phyloP scores from a whole-genome alignment of 1,284 basidiomycete species.

The Ustilago loliicola region DNA sequence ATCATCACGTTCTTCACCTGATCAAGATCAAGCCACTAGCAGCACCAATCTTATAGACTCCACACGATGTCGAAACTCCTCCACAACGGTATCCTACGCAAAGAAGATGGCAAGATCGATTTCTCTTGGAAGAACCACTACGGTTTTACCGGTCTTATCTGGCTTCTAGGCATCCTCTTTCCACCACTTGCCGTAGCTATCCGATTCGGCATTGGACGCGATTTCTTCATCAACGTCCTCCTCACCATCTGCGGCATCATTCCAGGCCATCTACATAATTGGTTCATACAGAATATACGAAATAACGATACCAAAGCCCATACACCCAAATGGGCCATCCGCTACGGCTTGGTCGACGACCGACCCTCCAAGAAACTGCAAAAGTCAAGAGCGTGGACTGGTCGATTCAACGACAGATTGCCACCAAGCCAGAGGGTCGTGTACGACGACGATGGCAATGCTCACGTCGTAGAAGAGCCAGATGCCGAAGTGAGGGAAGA shows the following conservation, averaged over 20 bases:
- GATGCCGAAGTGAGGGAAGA: constrained; percentile 1
- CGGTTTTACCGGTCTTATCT: constrained; percentile 57
- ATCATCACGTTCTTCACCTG: neutral
- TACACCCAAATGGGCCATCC: constrained; percentile 61
- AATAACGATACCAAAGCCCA: constrained; percentile 59
- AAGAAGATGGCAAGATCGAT: constrained; percentile 55
- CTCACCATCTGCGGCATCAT: constrained; percentile 82
- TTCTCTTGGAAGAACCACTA: constrained; percentile 57
- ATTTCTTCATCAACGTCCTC: constrained; percentile 92
- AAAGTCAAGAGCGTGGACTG: constrained; percentile 56
- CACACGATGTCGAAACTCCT: constrained; percentile 44
- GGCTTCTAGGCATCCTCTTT: constrained; percentile 63
- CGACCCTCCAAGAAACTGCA: constrained; percentile 26
- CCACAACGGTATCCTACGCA: constrained; percentile 50
- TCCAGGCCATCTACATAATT: constrained; percentile 72
- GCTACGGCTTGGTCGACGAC: constrained; percentile 61
- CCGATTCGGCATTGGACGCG: constrained; percentile 89
- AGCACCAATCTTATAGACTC: neutral
- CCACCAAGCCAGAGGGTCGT: constrained; percentile 35
- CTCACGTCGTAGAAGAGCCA: constrained; percentile 29
- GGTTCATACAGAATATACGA: constrained; percentile 58
- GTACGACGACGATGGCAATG: constrained; percentile 59
- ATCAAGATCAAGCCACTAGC: no score
- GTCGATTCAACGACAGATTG: constrained; percentile 48
- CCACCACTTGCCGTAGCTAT: constrained; percentile 81